A percentile compares a stretch with the other conserved stretches of the same genome.
phyloP scores from a whole-genome alignment of 148 eudicot genomes.

The Selenicereus undatus region DNA sequence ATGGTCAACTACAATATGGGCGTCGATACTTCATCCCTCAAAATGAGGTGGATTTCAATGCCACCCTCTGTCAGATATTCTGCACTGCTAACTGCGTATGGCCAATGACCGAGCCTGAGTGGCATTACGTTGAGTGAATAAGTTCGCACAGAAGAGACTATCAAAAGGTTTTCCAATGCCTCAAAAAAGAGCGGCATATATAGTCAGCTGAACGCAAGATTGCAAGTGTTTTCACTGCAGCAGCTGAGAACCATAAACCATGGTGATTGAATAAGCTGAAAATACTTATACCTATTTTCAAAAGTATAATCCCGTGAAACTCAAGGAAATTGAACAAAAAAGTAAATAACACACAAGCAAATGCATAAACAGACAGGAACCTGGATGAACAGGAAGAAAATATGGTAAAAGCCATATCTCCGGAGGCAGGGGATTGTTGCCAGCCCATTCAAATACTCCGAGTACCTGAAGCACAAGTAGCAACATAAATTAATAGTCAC shows the following conservation, averaged over 20 bases:
- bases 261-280: not conserved
- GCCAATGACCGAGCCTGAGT: not conserved
- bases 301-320: not conserved
- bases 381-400: conserved; percentile 90
- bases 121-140: not conserved
- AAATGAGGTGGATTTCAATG: not conserved
- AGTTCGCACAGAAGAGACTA: not conserved
- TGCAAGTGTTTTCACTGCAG: not conserved
- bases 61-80: not conserved
- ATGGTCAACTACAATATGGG: not conserved
- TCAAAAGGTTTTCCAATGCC: not conserved
- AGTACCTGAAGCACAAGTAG: conserved; percentile 58
- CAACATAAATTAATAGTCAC: conserved; percentile 14
- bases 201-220: not conserved
- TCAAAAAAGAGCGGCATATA: not conserved
- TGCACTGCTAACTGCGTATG: not conserved
- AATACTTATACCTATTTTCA: conserved; percentile 1
- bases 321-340: not conserved
- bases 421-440: conserved; percentile 96
- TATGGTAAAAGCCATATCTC: conserved; percentile 96
- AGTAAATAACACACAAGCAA: not conserved
- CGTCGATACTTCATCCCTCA: not conserved
- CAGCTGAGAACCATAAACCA: not conserved
- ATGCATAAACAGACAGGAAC: conserved; percentile 32
- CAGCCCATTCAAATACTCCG: conserved; percentile 95